These are phyloP conservation scores for Nannizziopsis barbatae DNA, from an alignment of 2,329 filamentous ascomycete species.

Conservation along the genomic window DNA sequence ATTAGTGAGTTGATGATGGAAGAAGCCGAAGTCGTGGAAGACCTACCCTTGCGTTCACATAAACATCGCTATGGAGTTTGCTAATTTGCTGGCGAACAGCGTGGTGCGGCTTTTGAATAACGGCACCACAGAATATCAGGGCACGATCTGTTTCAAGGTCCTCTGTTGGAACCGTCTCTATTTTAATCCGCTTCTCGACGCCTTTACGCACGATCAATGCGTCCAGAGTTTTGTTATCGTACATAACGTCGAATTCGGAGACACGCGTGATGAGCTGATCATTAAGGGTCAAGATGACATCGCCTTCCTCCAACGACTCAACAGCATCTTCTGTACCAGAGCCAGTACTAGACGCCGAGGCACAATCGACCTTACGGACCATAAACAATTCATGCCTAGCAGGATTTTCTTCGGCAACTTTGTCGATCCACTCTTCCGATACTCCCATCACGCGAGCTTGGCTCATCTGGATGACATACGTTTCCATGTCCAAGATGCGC, in stretches of 20 bases:
- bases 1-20: not conserved
- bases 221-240: slow-evolving; percentile 70
- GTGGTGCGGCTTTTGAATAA: slow-evolving; percentile 86
- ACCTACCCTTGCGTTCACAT: slow-evolving; percentile 66
- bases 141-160: slow-evolving; percentile 88
- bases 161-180: slow-evolving; percentile 77
- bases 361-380: slow-evolving; percentile 77
- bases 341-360: slow-evolving; percentile 34
- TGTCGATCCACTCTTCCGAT: slow-evolving; percentile 86
- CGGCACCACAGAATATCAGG: slow-evolving; percentile 87
- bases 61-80: slow-evolving; percentile 91
- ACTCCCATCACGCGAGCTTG: slow-evolving; percentile 97
- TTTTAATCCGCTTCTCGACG: slow-evolving; percentile 61
- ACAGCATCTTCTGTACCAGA: slow-evolving; percentile 22
- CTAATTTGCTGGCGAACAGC: slow-evolving; percentile 95
- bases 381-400: slow-evolving; percentile 96
- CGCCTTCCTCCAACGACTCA: slow-evolving; percentile 70
- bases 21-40: not conserved
- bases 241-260: slow-evolving; percentile 92
- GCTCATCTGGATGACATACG: slow-evolving; percentile 90
- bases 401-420: slow-evolving; percentile 77
- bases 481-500: slow-evolving; percentile 86
- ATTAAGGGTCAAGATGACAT: slow-evolving; percentile 85
- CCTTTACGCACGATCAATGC: slow-evolving; percentile 79
- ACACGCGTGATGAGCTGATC: slow-evolving; percentile 86